A percentile compares a stretch with the other conserved stretches of the same genome.
Conservation (phyloP, 352 stramenopile genomes). For the Pythium angustatum region DNA sequence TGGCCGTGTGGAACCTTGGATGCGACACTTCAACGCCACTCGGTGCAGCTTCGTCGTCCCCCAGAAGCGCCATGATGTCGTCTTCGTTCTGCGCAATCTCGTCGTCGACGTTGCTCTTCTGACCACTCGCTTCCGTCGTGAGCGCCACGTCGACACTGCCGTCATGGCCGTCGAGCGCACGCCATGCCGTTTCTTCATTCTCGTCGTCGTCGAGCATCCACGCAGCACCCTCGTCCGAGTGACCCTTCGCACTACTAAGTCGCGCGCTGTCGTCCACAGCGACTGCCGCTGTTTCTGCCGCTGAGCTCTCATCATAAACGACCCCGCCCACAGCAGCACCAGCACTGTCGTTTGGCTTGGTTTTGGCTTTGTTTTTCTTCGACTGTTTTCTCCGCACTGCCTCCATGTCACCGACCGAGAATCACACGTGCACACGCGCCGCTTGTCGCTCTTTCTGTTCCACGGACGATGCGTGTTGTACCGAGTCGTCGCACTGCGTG, state of each 20-base stretch:
- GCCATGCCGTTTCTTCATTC: constrained; percentile 5
- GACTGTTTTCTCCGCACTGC: constrained; percentile 29
- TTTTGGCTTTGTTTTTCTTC: constrained; percentile 31
- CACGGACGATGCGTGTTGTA: background rate
- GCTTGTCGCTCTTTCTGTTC: background rate
- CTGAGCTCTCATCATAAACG: too few relatives aligned
- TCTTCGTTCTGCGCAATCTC: constrained; percentile 67
- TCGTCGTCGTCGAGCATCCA: constrained; percentile 23
- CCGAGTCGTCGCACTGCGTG: too few relatives aligned
- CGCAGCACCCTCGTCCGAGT: constrained; percentile 21
- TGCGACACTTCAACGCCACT: too few relatives aligned
- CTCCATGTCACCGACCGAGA: constrained; percentile 19
- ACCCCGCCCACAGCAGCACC: background rate
- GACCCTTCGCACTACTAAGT: background rate
- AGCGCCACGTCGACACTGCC: background rate
- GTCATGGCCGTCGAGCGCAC: background rate
- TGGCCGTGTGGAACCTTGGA: too few relatives aligned
- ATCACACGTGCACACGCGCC: constrained; percentile 5
- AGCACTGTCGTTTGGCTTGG: constrained; percentile 6
- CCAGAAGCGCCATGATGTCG: constrained; percentile 50
- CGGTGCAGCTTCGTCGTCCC: constrained; percentile 5
- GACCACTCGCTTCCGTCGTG: background rate
- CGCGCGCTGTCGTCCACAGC: background rate
- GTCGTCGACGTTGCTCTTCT: constrained; percentile 23
- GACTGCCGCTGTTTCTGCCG: too few relatives aligned